phyloP scores from a whole-genome alignment of 164 flowering plant species.

The Aristolochia contorta region DNA sequence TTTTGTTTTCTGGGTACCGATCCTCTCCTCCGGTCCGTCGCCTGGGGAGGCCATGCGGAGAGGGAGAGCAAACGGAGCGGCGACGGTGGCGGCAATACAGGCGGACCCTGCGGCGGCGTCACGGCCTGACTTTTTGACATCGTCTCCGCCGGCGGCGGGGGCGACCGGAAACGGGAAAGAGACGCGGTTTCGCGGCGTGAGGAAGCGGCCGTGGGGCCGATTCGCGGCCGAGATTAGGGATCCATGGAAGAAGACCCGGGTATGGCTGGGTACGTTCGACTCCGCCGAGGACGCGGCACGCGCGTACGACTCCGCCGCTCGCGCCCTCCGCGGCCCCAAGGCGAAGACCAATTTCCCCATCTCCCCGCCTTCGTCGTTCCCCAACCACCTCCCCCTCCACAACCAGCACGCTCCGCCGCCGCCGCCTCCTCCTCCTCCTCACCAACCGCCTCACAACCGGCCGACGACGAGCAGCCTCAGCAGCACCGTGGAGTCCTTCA shows the following conservation, averaged over 20 bases:
- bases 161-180: conserved; percentile 18
- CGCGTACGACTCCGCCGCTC: conserved; percentile 75
- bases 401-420: conserved; percentile 1
- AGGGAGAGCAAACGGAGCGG: conserved; percentile 29
- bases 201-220: conserved; percentile 79
- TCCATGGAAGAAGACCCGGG: conserved; percentile 67
- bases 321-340: conserved; percentile 60
- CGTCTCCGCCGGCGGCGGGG: conserved; percentile 11
- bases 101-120: too few relatives aligned
- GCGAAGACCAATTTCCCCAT: conserved; percentile 66
- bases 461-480: conserved; percentile 63
- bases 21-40: neutral
- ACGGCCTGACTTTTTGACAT: conserved; percentile 1
- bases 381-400: neutral
- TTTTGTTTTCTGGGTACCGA: neutral
- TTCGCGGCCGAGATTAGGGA: conserved; percentile 84
- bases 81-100: too few relatives aligned
- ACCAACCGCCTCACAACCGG: conserved; percentile 29
- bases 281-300: conserved; percentile 73
- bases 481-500: conserved; percentile 82
- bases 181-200: conserved; percentile 52
- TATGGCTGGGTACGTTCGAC: conserved; percentile 84
- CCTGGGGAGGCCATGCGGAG: conserved; percentile 30
- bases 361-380: conserved; percentile 1
- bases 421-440: conserved; percentile 3